Evolutionary conservation across 768 basidiomycete genomes (phyloP).

Genomic region (Boletus bicolor): DNA sequence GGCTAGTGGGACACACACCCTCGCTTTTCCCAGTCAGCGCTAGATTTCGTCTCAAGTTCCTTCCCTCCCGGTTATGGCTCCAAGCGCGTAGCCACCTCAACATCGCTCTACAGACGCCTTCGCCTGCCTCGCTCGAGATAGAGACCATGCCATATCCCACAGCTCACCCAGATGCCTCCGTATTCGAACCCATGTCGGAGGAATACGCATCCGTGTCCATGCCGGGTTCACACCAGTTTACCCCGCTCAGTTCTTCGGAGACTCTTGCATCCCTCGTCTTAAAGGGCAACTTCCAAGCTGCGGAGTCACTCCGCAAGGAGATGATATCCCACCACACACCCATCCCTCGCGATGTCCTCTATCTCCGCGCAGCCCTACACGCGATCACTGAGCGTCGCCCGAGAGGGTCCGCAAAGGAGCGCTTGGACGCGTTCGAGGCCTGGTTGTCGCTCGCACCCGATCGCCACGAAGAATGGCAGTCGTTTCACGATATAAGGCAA

Average conservation of each 20-base stretch:
- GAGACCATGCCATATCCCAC: slow-evolving; percentile 35
- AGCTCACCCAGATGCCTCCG: slow-evolving; percentile 27
- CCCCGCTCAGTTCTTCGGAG: slow-evolving; percentile 25
- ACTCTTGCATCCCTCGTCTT: slow-evolving; percentile 24
- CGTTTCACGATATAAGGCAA: slow-evolving; percentile 32
- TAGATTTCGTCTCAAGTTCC: slow-evolving; percentile 14
- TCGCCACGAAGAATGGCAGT: slow-evolving; percentile 15
- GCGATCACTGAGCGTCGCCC: slow-evolving; percentile 23
- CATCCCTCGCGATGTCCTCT: slow-evolving; percentile 37
- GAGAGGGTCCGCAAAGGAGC: slow-evolving; percentile 17
- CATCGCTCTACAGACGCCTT: slow-evolving; percentile 27
- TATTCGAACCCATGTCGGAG: slow-evolving; percentile 36
- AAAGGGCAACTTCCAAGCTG: slow-evolving; percentile 23
- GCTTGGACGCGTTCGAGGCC: slow-evolving; percentile 27
- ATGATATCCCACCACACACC: slow-evolving; percentile 35
- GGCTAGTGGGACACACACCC: slow-evolving; percentile 11
- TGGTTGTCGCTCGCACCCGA: slow-evolving; percentile 47
- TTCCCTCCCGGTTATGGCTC: slow-evolving; percentile 14
- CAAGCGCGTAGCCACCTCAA: slow-evolving; percentile 23
- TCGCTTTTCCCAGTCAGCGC: slow-evolving; percentile 15
- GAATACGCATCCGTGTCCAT: slow-evolving; percentile 30
- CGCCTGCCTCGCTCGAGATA: slow-evolving; percentile 37
- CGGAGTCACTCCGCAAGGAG: slow-evolving; percentile 38
- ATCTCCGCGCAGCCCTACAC: slow-evolving; percentile 37
- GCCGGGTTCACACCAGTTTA: slow-evolving; percentile 4